These are phyloP conservation scores for Malus hybrid DNA, from an alignment of 331 rosid species.

Conservation along the genomic window DNA sequence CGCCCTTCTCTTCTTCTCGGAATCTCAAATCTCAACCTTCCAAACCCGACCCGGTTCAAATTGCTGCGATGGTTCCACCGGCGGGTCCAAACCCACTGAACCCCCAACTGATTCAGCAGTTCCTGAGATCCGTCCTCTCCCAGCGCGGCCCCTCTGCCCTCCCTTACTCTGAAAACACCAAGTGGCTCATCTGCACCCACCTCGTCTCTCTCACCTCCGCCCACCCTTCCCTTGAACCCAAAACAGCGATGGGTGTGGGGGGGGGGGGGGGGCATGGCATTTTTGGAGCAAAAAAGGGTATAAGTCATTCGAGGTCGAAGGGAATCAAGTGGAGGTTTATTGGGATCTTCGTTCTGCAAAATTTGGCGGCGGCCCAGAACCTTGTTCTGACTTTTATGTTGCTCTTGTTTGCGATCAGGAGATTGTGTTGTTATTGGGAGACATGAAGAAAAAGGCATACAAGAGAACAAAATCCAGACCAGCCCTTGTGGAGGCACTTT, in stretches of 20 bases:
- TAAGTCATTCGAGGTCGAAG: conserved; percentile 51
- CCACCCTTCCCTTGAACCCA: conserved; percentile 67
- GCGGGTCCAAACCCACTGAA: conserved; percentile 37
- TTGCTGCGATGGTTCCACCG: conserved; percentile 41
- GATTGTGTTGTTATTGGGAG: conserved; percentile 62
- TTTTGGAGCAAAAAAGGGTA: conserved; percentile 80
- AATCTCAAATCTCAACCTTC: too few relatives aligned
- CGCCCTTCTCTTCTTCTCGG: too few relatives aligned
- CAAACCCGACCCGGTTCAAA: neutral
- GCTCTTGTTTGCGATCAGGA: conserved; percentile 56
- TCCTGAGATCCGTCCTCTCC: conserved; percentile 81
- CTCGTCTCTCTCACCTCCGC: conserved; percentile 46
- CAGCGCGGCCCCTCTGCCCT: conserved; percentile 90
- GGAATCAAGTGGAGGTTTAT: conserved; percentile 40
- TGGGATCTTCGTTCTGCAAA: conserved; percentile 79
- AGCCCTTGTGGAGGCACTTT: conserved; percentile 34
- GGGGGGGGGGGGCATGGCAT: too few relatives aligned
- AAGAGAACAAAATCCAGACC: conserved; percentile 67
- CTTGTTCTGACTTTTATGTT: conserved; percentile 54
- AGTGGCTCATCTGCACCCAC: conserved; percentile 90
- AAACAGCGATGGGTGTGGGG: too few relatives aligned
- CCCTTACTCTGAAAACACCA: conserved; percentile 70
- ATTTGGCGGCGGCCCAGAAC: conserved; percentile 54
- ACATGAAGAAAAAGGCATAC: conserved; percentile 61
- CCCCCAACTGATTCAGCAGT: conserved; percentile 49